A percentile compares a stretch with the other conserved stretches of the same genome.
phyloP scores from a whole-genome alignment of 345 rosid species.

The Zanthoxylum bungeanum region DNA sequence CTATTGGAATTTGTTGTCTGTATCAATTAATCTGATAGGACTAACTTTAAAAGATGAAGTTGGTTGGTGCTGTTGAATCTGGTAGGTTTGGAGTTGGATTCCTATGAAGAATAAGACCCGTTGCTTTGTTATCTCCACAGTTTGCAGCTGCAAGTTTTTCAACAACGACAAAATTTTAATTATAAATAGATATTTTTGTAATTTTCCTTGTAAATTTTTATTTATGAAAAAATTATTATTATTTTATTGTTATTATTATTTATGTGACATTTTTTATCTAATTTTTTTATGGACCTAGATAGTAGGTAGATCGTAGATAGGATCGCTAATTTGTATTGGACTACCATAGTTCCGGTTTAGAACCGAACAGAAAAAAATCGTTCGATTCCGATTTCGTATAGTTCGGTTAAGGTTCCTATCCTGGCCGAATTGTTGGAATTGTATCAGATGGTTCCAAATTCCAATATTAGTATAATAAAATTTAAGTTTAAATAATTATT shows the following conservation, averaged over 20 bases:
- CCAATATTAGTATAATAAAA: too few relatives aligned
- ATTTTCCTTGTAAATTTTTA: background rate
- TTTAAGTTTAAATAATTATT: too few relatives aligned
- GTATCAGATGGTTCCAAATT: too few relatives aligned
- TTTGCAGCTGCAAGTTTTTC: background rate
- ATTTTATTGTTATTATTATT: background rate
- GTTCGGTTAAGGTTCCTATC: too few relatives aligned
- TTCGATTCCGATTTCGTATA: too few relatives aligned
- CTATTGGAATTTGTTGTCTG: background rate
- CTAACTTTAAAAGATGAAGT: conserved; percentile 14
- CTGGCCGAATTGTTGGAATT: too few relatives aligned
- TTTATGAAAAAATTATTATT: too few relatives aligned
- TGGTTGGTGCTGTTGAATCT: background rate
- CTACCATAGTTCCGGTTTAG: too few relatives aligned
- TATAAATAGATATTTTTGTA: background rate
- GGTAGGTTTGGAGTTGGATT: conserved; percentile 21
- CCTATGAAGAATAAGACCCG: conserved; percentile 17
- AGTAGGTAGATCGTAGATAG: too few relatives aligned
- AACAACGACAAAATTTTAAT: background rate
- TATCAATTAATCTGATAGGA: conserved; percentile 13
- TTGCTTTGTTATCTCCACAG: conserved; percentile 26
- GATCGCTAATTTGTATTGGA: too few relatives aligned
- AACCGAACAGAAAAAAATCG: too few relatives aligned
- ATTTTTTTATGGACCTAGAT: background rate
- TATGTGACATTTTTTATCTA: too few relatives aligned